A percentile compares a stretch with the other conserved stretches of the same genome.
These are phyloP conservation scores for Lasiodiplodia hormozganensis DNA, from an alignment of 2,329 filamentous ascomycete genomes.

Conservation along the genomic window DNA sequence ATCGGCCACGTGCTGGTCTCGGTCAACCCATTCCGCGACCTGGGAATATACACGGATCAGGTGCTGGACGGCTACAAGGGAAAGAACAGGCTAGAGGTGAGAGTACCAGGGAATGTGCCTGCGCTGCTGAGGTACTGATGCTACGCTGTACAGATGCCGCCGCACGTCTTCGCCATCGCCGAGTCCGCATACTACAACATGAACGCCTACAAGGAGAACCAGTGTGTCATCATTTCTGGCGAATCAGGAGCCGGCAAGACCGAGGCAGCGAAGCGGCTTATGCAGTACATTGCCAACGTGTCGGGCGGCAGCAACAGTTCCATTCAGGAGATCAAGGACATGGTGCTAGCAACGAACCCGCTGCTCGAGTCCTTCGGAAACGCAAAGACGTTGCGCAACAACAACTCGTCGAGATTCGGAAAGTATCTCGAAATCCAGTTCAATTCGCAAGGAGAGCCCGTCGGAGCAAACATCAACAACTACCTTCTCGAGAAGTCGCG, in stretches of 20 bases:
- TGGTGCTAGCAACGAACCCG: constrained; percentile 98
- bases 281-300: constrained; percentile 99
- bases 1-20: constrained; percentile 99
- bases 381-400: constrained; percentile 96
- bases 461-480: constrained; percentile 97
- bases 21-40: constrained; percentile 95
- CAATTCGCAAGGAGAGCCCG: constrained; percentile 86
- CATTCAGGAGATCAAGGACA: constrained; percentile 97
- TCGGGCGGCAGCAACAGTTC: constrained; percentile 84
- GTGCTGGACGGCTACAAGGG: constrained; percentile 94
- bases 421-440: constrained; percentile 99
- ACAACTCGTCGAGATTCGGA: constrained; percentile 97
- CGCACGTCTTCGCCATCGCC: constrained; percentile 96
- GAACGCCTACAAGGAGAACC: constrained; percentile 99
- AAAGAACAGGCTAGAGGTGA: constrained; percentile 87
- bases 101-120: constrained; percentile 6
- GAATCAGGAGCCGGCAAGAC: constrained; percentile 99
- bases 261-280: constrained; percentile 96
- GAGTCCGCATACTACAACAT: constrained; percentile 99
- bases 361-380: constrained; percentile 97
- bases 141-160: constrained; percentile 65
- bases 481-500: constrained; percentile 95
- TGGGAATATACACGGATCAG: constrained; percentile 96
- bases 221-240: constrained; percentile 98
- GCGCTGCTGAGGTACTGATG: constrained; percentile 15